These are phyloP conservation scores for Alisma plantagoaquatica DNA, from an alignment of 106 monocot genomes.

Conservation along the genomic window DNA sequence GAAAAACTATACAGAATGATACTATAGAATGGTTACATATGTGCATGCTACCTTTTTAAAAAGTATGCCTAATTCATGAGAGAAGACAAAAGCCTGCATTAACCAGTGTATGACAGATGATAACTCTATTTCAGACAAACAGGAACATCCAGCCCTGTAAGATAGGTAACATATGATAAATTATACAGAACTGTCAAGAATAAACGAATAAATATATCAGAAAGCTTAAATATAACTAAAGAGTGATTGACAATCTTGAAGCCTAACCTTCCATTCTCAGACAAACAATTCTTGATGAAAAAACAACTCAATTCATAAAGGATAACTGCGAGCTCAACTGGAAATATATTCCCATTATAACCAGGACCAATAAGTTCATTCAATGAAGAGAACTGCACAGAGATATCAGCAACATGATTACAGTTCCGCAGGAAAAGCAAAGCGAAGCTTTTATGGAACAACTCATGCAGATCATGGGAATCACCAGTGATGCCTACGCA, in stretches of 20 bases:
- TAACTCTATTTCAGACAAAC: conserved; percentile 41
- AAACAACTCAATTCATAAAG: conserved; percentile 57
- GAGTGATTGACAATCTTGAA: too few species aligned
- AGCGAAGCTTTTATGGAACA: conserved; percentile 52
- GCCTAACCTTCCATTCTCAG: conserved; percentile 38
- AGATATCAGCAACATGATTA: conserved; percentile 3
- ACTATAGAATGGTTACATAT: too few species aligned
- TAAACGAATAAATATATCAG: too few species aligned
- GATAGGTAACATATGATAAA: conserved; percentile 1
- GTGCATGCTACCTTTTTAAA: conserved; percentile 84
- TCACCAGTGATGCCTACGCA: conserved; percentile 21
- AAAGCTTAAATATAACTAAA: too few species aligned
- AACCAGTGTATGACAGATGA: conserved; percentile 52
- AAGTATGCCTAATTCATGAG: conserved; percentile 47
- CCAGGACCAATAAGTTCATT: conserved; percentile 38
- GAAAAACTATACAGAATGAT: too few species aligned
- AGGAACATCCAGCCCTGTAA: conserved; percentile 54
- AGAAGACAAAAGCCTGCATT: conserved; percentile 55
- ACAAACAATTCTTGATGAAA: conserved; percentile 39
- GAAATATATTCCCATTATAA: conserved; percentile 26
- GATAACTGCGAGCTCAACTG: conserved; percentile 51
- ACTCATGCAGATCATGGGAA: conserved; percentile 56
- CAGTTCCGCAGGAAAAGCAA: conserved; percentile 31
- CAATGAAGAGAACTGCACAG: conserved; percentile 13
- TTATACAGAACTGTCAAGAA: too few species aligned